Base-by-base conservation (phyloP, 371 early-diverging fungal genomes). In the Mucor mucedo region DNA sequence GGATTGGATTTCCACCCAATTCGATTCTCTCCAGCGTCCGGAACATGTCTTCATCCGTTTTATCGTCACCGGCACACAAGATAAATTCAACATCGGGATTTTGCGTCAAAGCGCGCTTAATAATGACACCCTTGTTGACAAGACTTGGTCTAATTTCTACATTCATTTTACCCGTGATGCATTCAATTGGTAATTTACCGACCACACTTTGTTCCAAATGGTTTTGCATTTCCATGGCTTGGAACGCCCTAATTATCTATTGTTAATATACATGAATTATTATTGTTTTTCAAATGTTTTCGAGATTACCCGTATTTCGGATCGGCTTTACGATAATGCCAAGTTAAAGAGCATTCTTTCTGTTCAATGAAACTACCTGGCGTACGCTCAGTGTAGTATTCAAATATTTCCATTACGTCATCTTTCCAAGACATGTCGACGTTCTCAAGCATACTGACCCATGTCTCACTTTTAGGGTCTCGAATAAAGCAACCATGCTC, bases 41-140 rank as follows among this genome's bases (percentile, higher is more conserved):
- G 70, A 92, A 92, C 97, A 98, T 97, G 70, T 97, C 98, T 76
- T 97, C 97, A 71, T 98, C 98, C 4, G 98, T 96, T 64, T 89
- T 87, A 77, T 97, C 97, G 72, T 98, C 98, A 8, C 98, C 98
- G 5, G 89, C 94, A 66, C 96, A 95, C 59, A 93, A 82, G 4
- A 94, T 84, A 82, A 95, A 97, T 60, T 93, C 95, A 53, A 82
- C 85, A 29, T 82, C 85, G 2, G 84, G 82, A 59, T 78, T 72
- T 21, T 63, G 63, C 0, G 62, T 55, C 27, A 88, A 56, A 21
- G 95, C 76, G 6, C 91, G 83, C 65, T 92, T 92, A 55, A 96
- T 94, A 66, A 96, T 94, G 67, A 93, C 93, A 13, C 97, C 97
- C 81, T 88, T 90, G 75, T 89, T 93, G 58, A 91, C 77, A 5